Evolutionary conservation across 768 basidiomycete genomes (phyloP).

Genomic region (Leccinum aurantiacum): DNA sequence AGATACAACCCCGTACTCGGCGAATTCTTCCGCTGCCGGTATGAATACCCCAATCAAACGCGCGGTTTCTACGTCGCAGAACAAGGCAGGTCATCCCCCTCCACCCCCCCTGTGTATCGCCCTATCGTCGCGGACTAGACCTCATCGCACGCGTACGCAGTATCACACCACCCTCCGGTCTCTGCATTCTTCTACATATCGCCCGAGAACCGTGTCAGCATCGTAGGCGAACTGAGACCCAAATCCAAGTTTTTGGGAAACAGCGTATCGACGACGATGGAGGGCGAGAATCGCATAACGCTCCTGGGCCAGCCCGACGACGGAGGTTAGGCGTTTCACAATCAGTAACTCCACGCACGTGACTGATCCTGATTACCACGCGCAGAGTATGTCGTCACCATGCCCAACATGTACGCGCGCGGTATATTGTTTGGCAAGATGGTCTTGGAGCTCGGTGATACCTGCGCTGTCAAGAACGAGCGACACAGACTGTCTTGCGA

Average conservation of each 20-base stretch:
- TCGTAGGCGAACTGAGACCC: slow-evolving; percentile 91
- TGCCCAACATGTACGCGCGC: slow-evolving; percentile 98
- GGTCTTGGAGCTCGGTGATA: slow-evolving; percentile 94
- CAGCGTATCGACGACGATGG: slow-evolving; percentile 94
- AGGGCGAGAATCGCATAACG: slow-evolving; percentile 88
- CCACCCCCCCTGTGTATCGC: background rate
- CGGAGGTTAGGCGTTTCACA: slow-evolving; percentile 64
- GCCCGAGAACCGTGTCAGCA: slow-evolving; percentile 81
- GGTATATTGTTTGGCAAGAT: slow-evolving; percentile 91
- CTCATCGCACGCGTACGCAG: slow-evolving; percentile 40
- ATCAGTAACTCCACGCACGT: background rate
- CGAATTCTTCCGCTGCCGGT: slow-evolving; percentile 96
- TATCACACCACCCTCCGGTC: slow-evolving; percentile 93
- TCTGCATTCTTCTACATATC: slow-evolving; percentile 97
- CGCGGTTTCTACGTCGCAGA: slow-evolving; percentile 96
- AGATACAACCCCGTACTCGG: slow-evolving; percentile 97
- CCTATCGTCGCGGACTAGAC: slow-evolving; percentile 6
- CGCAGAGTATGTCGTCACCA: slow-evolving; percentile 81
- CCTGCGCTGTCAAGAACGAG: slow-evolving; percentile 81
- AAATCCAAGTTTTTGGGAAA: slow-evolving; percentile 97
- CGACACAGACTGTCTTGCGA: slow-evolving; percentile 73
- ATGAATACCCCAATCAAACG: slow-evolving; percentile 89
- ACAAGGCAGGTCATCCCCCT: slow-evolving; percentile 58
- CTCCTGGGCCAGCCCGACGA: slow-evolving; percentile 83
- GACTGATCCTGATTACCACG: slow-evolving; percentile 2